phyloP scores from a whole-genome alignment of 768 basidiomycete genomes.

The Suillus weaverae region DNA sequence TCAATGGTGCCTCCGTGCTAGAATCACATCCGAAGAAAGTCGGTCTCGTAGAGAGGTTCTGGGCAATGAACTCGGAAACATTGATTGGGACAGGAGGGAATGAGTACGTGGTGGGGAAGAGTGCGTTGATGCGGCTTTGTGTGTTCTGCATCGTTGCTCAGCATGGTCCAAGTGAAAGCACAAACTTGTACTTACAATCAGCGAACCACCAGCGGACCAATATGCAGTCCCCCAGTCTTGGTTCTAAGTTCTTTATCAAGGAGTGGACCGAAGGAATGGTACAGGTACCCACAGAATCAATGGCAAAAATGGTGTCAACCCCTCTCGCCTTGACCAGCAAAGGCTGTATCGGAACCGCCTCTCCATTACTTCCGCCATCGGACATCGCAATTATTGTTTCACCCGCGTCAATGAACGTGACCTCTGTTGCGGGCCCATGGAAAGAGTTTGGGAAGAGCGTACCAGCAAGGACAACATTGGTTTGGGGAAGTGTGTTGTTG shows the following conservation, averaged over 20 bases:
- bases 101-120: constrained; percentile 14
- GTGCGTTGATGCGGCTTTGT: constrained; percentile 8
- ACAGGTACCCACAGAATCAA: constrained; percentile 1
- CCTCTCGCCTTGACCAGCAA: constrained; percentile 38
- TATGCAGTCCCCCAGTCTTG: constrained; percentile 12
- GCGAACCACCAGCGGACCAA: constrained; percentile 13
- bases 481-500: constrained; percentile 12
- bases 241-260: neutral
- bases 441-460: constrained; percentile 28
- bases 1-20: constrained; percentile 38
- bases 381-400: constrained; percentile 26
- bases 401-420: constrained; percentile 20
- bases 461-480: constrained; percentile 15
- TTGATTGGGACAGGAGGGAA: constrained; percentile 18
- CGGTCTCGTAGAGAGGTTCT: constrained; percentile 29
- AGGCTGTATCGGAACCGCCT: constrained; percentile 41
- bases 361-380: constrained; percentile 34
- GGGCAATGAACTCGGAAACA: constrained; percentile 25
- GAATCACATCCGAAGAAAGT: constrained; percentile 39
- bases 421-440: constrained; percentile 18
- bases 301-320: constrained; percentile 23
- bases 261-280: constrained; percentile 16
- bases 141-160: constrained; percentile 5
- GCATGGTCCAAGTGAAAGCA: neutral
- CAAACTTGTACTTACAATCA: constrained; percentile 5